phyloP scores from a whole-genome alignment of 805 yeast species.

The Barnettozyma californica region DNA sequence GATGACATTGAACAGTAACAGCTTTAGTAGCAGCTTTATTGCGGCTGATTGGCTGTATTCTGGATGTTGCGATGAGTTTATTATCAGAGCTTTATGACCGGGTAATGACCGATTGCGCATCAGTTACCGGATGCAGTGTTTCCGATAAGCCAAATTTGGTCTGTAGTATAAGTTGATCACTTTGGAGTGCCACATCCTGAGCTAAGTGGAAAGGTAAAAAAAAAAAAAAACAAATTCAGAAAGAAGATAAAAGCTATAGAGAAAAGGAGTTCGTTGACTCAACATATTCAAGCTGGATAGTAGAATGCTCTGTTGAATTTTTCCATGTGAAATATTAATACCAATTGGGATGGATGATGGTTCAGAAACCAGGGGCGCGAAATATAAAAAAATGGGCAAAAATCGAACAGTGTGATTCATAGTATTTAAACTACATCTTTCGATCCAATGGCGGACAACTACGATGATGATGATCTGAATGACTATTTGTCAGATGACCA shows the following conservation, averaged over 20 bases:
- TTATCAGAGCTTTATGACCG: not conserved
- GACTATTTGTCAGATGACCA: slow-evolving; percentile 29
- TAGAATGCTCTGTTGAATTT: too few relatives aligned
- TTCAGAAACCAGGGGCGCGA: not conserved
- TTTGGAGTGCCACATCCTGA: too few relatives aligned
- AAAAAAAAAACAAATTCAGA: too few relatives aligned
- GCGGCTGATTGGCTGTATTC: not conserved
- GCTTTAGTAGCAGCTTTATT: not conserved
- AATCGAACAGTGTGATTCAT: not conserved
- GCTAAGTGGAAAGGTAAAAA: too few relatives aligned
- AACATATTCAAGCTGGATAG: too few relatives aligned
- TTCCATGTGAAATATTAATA: too few relatives aligned
- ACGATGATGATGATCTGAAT: slow-evolving; percentile 26
- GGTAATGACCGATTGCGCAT: not conserved
- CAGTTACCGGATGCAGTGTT: too few relatives aligned
- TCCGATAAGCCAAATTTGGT: not conserved
- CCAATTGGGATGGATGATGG: too few relatives aligned
- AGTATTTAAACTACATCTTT: not conserved
- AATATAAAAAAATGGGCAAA: not conserved
- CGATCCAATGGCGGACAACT: slow-evolving; percentile 6
- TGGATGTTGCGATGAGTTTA: not conserved
- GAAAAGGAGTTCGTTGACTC: too few relatives aligned
- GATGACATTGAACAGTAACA: not conserved
- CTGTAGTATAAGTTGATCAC: too few relatives aligned
- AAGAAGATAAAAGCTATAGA: too few relatives aligned